Evolutionary conservation across 192 early-diverging fungal species (phyloP).

Genomic region (Phlyctochytrium arcticum): DNA sequence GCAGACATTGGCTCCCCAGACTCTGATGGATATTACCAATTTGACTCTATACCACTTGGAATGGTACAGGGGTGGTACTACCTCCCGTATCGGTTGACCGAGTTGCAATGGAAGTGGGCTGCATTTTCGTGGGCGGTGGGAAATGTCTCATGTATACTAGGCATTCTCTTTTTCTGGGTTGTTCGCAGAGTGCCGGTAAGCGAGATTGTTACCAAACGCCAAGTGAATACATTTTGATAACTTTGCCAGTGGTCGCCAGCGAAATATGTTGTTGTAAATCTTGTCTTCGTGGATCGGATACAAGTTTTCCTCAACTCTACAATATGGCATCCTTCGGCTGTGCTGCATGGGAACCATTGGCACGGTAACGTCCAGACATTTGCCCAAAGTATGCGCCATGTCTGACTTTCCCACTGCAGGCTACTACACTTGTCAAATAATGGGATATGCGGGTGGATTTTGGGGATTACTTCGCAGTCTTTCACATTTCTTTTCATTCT

Average conservation of each 20-base stretch:
- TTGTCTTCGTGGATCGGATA: background rate
- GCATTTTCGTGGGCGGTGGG: background rate
- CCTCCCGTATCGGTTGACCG: constrained; percentile 1
- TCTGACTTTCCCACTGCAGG: background rate
- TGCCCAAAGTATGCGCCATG: too few species aligned
- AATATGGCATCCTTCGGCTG: too few species aligned
- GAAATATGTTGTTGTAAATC: background rate
- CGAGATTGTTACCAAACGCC: too few species aligned
- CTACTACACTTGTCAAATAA: background rate
- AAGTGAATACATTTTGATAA: too few species aligned
- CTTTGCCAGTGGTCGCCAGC: background rate
- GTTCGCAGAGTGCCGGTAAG: background rate
- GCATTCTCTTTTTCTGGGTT: background rate
- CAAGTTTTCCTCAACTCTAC: background rate
- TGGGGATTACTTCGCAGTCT: background rate
- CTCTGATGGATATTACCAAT: background rate
- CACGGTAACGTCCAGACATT: too few species aligned
- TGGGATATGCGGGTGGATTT: background rate
- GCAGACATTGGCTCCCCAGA: too few species aligned
- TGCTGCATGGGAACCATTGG: too few species aligned
- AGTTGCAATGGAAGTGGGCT: background rate
- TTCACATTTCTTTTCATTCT: background rate
- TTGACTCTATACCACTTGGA: background rate
- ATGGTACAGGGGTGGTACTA: background rate
- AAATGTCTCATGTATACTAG: background rate